Evolutionary conservation across 352 stramenopile species (phyloP).

Genomic region (Pythium sukuiense): DNA sequence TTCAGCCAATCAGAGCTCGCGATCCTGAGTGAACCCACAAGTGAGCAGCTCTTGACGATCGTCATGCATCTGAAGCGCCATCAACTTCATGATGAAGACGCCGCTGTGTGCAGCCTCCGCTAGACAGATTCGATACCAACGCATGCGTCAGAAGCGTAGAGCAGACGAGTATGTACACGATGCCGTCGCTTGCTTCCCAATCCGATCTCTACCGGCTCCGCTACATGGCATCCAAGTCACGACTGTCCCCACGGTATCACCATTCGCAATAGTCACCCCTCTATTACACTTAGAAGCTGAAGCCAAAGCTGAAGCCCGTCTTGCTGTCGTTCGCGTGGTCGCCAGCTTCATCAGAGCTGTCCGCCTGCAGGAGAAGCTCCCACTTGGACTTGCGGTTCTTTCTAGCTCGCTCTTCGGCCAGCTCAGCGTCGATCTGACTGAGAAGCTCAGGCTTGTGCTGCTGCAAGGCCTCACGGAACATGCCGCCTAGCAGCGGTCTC

Average conservation of each 20-base stretch:
- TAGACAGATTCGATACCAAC: neutral
- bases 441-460: constrained; percentile 46
- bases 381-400: constrained; percentile 78
- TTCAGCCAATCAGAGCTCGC: neutral
- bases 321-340: neutral
- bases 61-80: too few species aligned
- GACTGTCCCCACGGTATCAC: too few species aligned
- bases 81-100: neutral
- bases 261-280: neutral
- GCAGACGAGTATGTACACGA: neutral
- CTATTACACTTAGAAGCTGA: constrained; percentile 34
- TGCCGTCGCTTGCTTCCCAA: neutral
- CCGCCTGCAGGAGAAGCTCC: constrained; percentile 50
- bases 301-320: constrained; percentile 47
- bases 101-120: neutral
- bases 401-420: constrained; percentile 48
- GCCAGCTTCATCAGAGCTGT: neutral
- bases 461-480: constrained; percentile 50
- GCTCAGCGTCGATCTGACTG: constrained; percentile 47
- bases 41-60: neutral
- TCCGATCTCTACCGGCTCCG: too few species aligned
- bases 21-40: neutral
- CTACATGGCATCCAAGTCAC: too few species aligned
- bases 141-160: neutral
- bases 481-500: constrained; percentile 37